Base-by-base conservation (phyloP, 2,329 filamentous ascomycete species). In the Monosporascus sp. region DNA sequence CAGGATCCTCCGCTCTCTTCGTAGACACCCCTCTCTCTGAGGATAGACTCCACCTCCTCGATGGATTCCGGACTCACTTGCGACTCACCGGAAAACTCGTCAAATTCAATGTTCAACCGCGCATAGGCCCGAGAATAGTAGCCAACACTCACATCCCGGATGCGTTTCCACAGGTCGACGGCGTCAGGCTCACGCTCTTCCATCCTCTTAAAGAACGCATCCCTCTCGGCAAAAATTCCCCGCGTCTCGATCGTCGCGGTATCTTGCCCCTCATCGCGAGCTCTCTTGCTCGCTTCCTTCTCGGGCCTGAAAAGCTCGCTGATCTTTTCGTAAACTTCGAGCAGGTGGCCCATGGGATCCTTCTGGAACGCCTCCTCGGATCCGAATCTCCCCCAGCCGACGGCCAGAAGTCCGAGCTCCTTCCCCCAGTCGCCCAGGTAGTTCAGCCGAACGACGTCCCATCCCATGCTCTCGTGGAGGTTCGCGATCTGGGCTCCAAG, bases 341-440 rank as follows among this genome's bases (percentile, higher is more conserved):
- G 85, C 2, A 90, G 71, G 61, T 90, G 86, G 27, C 82, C 81
- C 53, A 89, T 85, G 0, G 87, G 86, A 56, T 88, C 83, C 26
- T 75, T 73, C n/a, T 77, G 67, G 17, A 90, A 75, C 59, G 81
- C 77, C 24, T 85, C 80, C 59, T 89, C 85, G 5, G 76, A 82
- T 2, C 86, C 87, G 59, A 85, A 88, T 52, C 78, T 78, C 57
- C 84, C 73, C 69, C 84, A 90, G 0, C 85, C 87, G 14, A 87
- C 76, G 1, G 83, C 83, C 27, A 90, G 73, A 0, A 90, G 76
- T 38, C 77, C 77, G 19, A 78, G 85, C 61, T 87, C 84, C 69
- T 87, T 87, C 2, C 87, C 87, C 86, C 87, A 90, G 62, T 90
- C 87, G 5, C 87, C 87, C 0, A 90, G 73, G 62, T 89, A 90